Evolutionary conservation across 2,329 filamentous ascomycete genomes (phyloP), one percentile per base, ranked within the genome.

Genomic region (Pyrenochaeta sp.): DNA sequence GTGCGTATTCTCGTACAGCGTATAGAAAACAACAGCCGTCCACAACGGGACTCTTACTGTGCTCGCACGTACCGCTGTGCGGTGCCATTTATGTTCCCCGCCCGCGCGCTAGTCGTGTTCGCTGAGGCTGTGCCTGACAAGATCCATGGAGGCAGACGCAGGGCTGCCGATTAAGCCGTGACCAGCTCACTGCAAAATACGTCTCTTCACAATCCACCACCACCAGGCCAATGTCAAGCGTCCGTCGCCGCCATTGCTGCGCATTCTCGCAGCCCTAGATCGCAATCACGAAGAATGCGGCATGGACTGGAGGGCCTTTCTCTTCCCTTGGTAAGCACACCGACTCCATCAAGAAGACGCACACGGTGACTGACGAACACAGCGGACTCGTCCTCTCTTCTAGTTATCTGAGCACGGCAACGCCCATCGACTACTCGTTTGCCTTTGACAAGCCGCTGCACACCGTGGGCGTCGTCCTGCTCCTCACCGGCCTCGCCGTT

Each of bases 381-480:
- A 77, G 73, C 68, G 75, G 72, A 66, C 72, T 77, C 57, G 59
- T 77, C 56, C 60, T 72, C 67, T 72, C 71, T 62, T 68, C 69
- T 44, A 63, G 61, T 30, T 76, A 77, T 60, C 64, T 77, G 58
- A 67, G 69, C 50, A 70, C 70, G 47, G 62, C 69, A 28, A 60
- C 72, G 27, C 67, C 67, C 60, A 40, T 67, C 58, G 65, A 72
- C 44, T 68, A 72, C 50, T 76, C 74, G 12, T 76, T 77, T 52
- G 73, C 74, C 54, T 59, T 77, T 52, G 73, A 77, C 60, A 74
- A 75, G 55, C 74, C 75, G 43, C 64, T 77, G 50, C 75, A 77
- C 60, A 72, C 74, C 5, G 52, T 63, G 55, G 69, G 61, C 52
- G 50, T 71, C n/a, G 65, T 77, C 22, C 55, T 77, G 61, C 62